A percentile compares a stretch with the other conserved stretches of the same genome.
These are phyloP conservation scores for Oldenlandia corymbosa DNA, from an alignment of 257 asterid species.

Conservation along the genomic window DNA sequence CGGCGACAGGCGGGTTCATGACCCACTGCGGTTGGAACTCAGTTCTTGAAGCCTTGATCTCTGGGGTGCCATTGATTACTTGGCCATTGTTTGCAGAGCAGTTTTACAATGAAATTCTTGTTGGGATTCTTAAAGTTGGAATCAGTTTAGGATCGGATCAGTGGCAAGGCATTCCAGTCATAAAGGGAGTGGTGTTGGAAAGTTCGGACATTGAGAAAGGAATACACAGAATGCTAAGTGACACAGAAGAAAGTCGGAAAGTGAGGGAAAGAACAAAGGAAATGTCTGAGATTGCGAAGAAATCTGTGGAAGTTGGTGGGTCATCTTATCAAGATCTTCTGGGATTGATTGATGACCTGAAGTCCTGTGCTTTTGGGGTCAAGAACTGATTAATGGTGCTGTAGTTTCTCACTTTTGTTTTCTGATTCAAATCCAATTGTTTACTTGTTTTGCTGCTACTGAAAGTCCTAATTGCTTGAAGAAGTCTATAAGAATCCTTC, in stretches of 20 bases:
- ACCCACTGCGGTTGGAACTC: conserved; percentile 39
- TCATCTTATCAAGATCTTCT: conserved; percentile 21
- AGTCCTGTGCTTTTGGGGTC: conserved; percentile 9
- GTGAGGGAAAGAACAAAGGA: conserved; percentile 13
- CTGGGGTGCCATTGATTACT: conserved; percentile 30
- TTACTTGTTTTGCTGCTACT: too few species aligned
- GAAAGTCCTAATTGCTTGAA: too few species aligned
- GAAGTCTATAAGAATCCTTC: too few species aligned
- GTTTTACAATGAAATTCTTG: conserved; percentile 26
- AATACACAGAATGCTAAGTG: conserved; percentile 8
- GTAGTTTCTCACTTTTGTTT: background rate
- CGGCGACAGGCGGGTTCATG: conserved; percentile 24
- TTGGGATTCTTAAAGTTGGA: conserved; percentile 15
- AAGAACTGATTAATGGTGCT: background rate
- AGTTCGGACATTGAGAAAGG: conserved; percentile 13
- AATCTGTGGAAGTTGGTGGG: conserved; percentile 23
- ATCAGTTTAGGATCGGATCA: conserved; percentile 19
- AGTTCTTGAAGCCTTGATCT: conserved; percentile 17
- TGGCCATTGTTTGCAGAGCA: conserved; percentile 32
- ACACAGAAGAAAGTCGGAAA: conserved; percentile 8
- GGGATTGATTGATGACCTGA: conserved; percentile 14
- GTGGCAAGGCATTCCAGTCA: background rate
- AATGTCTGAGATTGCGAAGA: background rate
- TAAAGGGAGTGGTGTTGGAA: conserved; percentile 7
- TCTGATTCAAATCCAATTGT: background rate